Evolutionary conservation across 768 basidiomycete genomes (phyloP).

Genomic region (Tulasnella sp.): DNA sequence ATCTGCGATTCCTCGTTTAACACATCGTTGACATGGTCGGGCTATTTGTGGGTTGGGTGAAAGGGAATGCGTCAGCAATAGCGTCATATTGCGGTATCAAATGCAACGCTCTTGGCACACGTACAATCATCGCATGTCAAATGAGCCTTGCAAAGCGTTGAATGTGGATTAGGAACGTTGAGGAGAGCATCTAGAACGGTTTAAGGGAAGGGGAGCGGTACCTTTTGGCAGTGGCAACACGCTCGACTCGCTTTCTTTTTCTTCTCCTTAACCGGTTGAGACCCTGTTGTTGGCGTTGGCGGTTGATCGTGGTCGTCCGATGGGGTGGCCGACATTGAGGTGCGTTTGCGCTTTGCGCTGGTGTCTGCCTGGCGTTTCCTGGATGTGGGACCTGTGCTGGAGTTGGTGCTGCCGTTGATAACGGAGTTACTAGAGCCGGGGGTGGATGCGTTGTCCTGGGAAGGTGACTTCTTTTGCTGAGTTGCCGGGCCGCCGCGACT

Average conservation of each 20-base stretch:
- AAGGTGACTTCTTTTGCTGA: slow-evolving; percentile 1
- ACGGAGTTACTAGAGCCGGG: slow-evolving; percentile 10
- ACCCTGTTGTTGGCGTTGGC: background rate
- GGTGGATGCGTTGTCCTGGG: slow-evolving; percentile 2
- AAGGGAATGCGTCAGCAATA: background rate
- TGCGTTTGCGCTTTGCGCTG: slow-evolving; percentile 15
- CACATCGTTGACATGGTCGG: slow-evolving; percentile 91
- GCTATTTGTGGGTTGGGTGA: slow-evolving; percentile 47
- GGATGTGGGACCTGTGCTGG: background rate
- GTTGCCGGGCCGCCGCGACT: slow-evolving; percentile 9
- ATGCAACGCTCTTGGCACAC: slow-evolving; percentile 32
- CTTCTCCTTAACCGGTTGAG: slow-evolving; percentile 40
- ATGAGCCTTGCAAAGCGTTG: slow-evolving; percentile 52
- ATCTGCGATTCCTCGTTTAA: slow-evolving; percentile 85
- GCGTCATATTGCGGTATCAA: slow-evolving; percentile 10
- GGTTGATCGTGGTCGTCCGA: slow-evolving; percentile 9
- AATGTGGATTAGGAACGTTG: background rate
- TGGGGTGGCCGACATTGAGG: slow-evolving; percentile 10
- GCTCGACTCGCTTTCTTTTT: slow-evolving; percentile 95
- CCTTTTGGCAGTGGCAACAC: slow-evolving; percentile 91
- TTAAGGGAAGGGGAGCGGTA: slow-evolving; percentile 1
- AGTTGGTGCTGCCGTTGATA: background rate
- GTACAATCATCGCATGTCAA: slow-evolving; percentile 97
- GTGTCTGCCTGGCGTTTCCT: background rate
- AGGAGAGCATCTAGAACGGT: background rate